Conservation (phyloP, 768 basidiomycete genomes). For the Agrocybe chaxingu region DNA sequence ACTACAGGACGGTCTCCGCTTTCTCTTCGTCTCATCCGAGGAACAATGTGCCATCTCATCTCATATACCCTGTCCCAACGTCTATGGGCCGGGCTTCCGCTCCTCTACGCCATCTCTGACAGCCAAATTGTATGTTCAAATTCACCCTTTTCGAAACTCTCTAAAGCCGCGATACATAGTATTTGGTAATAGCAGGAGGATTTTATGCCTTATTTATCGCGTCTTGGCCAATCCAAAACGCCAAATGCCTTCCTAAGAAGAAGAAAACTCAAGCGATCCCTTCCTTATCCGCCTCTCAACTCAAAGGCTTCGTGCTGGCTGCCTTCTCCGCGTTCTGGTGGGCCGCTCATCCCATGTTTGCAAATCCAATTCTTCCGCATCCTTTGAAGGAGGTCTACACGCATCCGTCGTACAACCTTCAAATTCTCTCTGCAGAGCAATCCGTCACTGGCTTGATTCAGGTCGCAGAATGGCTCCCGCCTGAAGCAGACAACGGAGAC, state of each 20-base stretch:
- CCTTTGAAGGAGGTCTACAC: slow-evolving; percentile 47
- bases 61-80: slow-evolving; percentile 23
- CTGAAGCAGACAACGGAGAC: slow-evolving; percentile 23
- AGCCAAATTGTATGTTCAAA: slow-evolving; percentile 36
- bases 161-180: slow-evolving; percentile 11
- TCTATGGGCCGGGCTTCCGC: slow-evolving; percentile 23
- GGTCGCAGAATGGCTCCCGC: slow-evolving; percentile 69
- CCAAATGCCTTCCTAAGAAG: slow-evolving; percentile 14
- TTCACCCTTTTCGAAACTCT: slow-evolving; percentile 2
- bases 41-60: slow-evolving; percentile 22
- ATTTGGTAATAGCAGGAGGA: slow-evolving; percentile 28
- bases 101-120: slow-evolving; percentile 21
- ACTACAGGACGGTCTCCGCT: slow-evolving; percentile 9
- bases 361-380: slow-evolving; percentile 55
- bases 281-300: slow-evolving; percentile 14
- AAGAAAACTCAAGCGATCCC: slow-evolving; percentile 14
- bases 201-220: slow-evolving; percentile 27
- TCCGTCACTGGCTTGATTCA: slow-evolving; percentile 81
- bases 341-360: slow-evolving; percentile 32
- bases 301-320: slow-evolving; percentile 24
- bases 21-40: slow-evolving; percentile 19
- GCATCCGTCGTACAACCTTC: slow-evolving; percentile 53
- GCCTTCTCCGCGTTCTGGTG: slow-evolving; percentile 34
- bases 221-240: slow-evolving; percentile 8
- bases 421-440: slow-evolving; percentile 61